phyloP scores from a whole-genome alignment of 805 yeast genomes.

The Candida coleopterorum region DNA sequence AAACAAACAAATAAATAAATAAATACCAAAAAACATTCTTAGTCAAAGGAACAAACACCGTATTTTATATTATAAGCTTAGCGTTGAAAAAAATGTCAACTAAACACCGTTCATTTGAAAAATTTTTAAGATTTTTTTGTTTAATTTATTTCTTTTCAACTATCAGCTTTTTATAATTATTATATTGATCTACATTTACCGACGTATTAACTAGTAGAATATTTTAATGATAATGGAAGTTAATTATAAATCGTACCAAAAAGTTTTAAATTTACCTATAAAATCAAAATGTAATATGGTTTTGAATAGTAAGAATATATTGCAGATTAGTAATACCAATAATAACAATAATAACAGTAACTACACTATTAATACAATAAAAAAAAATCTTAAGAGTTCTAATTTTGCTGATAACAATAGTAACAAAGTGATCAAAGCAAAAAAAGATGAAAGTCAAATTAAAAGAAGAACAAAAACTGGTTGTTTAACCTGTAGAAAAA shows the following conservation, averaged over 20 bases:
- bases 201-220: too few relatives aligned
- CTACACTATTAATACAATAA: background rate
- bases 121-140: background rate
- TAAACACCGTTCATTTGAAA: too few relatives aligned
- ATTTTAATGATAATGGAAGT: constrained; percentile 10
- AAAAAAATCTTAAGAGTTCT: too few relatives aligned
- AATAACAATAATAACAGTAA: background rate
- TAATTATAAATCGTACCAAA: constrained; percentile 33
- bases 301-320: too few relatives aligned
- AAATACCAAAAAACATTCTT: too few relatives aligned
- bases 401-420: background rate
- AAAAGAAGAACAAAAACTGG: constrained; percentile 44
- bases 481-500: constrained; percentile 57
- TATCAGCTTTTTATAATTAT: too few relatives aligned
- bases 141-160: too few relatives aligned
- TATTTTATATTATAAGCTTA: too few relatives aligned
- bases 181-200: too few relatives aligned
- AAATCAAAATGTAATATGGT: constrained; percentile 12
- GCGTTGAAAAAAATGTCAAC: too few relatives aligned
- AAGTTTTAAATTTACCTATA: constrained; percentile 27
- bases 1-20: background rate
- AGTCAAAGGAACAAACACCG: too few relatives aligned
- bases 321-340: background rate
- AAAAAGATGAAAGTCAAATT: constrained; percentile 13
- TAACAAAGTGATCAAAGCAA: constrained; percentile 12